Base-by-base conservation (phyloP, 1,139 yeast genomes). In the Saccharomyces pastorianus region DNA sequence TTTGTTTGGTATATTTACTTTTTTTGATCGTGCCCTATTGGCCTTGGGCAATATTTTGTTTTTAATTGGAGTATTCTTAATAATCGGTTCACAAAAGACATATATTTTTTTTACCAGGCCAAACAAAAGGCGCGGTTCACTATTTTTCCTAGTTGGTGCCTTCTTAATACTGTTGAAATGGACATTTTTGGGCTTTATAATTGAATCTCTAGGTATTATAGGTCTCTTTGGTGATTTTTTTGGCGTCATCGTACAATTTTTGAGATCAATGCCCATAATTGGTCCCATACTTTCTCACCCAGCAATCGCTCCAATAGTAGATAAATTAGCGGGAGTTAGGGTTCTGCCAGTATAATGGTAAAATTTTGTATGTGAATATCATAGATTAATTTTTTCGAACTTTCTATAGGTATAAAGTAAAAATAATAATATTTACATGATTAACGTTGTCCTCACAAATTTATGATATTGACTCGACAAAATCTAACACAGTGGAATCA, bases 161-260 rank as follows among this genome's bases (percentile, higher is more conserved):
- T 56, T 84, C 23, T 73, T 93, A 61, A 91, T 93, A 56, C 75
- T 93, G 56, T 64, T 82, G 65, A 88, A 86, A 66, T 78, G 85
- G 73, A 82, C 98, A 5, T 88, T 93, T 66, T 67, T 85, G 47
- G 99, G 99, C 23, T 91, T 93, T 64, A 70, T 85, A 8, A 74
- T 93, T 55, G 99, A 93, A 70, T 81, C 87, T 54, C 75, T 91
- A 60, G 99, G 99, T 20, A 89, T 93, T 44, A 73, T 91, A 60
- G 91, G 91, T 6, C 76, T 93, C 52, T 93, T 93, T 72, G 98
- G 96, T 38, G 96, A 89, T 70, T 88, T 89, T 69, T 85, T 89
- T 65, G 93, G 96, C 13, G 88, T 96, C 25, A 84, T 93, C 55
- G 81, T 93, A n/a, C 88, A 88, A 62, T 91, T 93, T 66, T 77